phyloP scores from a whole-genome alignment of 192 early-diverging fungal genomes.

The Rhizophagus sp. region DNA sequence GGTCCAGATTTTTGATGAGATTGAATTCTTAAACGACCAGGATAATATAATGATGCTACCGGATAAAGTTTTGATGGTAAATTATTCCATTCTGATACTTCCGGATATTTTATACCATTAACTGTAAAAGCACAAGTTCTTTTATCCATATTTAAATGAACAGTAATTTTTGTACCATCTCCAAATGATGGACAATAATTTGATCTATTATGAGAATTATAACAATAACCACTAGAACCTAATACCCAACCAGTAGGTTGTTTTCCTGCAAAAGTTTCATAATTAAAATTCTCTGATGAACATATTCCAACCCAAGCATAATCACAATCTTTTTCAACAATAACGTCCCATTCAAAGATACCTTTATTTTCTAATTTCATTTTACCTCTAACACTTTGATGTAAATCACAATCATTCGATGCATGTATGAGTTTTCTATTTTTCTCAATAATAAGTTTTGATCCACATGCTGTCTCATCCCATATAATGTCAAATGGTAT shows the following conservation, averaged over 20 bases:
- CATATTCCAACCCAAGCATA: neutral
- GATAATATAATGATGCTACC: neutral
- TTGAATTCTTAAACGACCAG: slow-evolving; percentile 2
- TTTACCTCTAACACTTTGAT: neutral
- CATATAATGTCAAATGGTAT: neutral
- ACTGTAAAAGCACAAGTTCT: slow-evolving; percentile 20
- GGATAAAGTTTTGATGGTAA: slow-evolving; percentile 29
- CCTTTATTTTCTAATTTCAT: neutral
- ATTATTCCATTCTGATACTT: neutral
- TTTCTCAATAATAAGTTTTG: neutral
- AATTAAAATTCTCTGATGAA: neutral
- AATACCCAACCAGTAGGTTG: slow-evolving; percentile 5
- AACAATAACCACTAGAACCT: neutral
- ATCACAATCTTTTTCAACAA: neutral
- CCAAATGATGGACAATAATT: slow-evolving; percentile 12
- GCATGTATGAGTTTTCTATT: neutral
- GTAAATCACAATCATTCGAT: neutral
- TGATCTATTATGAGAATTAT: neutral
- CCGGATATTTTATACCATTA: slow-evolving; percentile 19
- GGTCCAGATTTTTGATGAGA: neutral
- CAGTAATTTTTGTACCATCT: neutral
- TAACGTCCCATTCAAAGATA: slow-evolving; percentile 19
- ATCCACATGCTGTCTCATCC: neutral
- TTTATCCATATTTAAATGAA: slow-evolving; percentile 29
- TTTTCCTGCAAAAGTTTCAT: neutral